Percentiles rank a stretch among this genome's conserved stretches.
Conservation (phyloP, 257 asterid species). For the Thymus quinquecostatus region DNA sequence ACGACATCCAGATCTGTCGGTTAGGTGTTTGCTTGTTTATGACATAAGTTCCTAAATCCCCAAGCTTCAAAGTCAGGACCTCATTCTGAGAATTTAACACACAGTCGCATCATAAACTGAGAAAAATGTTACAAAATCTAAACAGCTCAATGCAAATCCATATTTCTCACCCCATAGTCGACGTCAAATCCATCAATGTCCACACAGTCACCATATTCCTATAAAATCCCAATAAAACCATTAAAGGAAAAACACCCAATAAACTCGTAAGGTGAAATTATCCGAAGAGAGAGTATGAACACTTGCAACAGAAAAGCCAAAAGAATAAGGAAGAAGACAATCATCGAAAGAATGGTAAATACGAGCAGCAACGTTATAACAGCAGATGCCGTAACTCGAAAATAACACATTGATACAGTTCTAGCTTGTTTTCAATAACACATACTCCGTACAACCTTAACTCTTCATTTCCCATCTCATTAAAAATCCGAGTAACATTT, state of each 20-base stretch:
- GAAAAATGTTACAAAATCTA: neutral
- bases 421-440: neutral
- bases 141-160: neutral
- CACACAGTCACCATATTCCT: conserved; percentile 87
- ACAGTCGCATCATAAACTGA: conserved; percentile 24
- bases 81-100: conserved; percentile 60
- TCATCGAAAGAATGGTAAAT: neutral
- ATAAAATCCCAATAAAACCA: conserved; percentile 28
- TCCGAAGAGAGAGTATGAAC: neutral
- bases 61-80: conserved; percentile 90
- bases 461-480: neutral
- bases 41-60: conserved; percentile 84
- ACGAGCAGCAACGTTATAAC: neutral
- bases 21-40: conserved; percentile 95
- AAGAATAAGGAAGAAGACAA: conserved; percentile 6
- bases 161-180: conserved; percentile 80
- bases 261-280: neutral
- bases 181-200: conserved; percentile 83
- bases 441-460: neutral
- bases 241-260: neutral
- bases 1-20: conserved; percentile 96
- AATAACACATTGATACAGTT: neutral
- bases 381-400: neutral
- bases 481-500: conserved; percentile 5
- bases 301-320: neutral